These are phyloP conservation scores for Bretziella fagacearum DNA, from an alignment of 2,329 filamentous ascomycete genomes.

Conservation along the genomic window DNA sequence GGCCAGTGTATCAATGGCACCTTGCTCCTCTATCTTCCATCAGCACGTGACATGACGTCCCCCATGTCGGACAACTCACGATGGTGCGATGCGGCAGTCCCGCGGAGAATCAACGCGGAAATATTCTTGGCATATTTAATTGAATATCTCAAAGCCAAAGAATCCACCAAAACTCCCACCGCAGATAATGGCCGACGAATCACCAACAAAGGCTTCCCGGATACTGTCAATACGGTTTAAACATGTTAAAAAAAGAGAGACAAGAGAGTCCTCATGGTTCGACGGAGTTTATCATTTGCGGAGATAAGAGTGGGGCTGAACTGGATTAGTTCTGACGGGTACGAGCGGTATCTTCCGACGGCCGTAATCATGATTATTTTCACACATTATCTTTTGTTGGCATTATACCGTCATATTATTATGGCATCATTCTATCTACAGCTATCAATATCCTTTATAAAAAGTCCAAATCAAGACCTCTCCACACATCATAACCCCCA, in stretches of 20 bases:
- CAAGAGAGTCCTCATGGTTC: conserved; percentile 22
- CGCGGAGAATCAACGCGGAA: conserved; percentile 22
- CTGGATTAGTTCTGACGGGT: too few species aligned
- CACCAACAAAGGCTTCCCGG: conserved; percentile 19
- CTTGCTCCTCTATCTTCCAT: conserved; percentile 20
- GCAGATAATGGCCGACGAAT: conserved; percentile 20
- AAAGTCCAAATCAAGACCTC: conserved; percentile 3
- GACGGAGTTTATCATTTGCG: too few species aligned
- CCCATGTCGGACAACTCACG: conserved; percentile 6
- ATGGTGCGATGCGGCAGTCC: conserved; percentile 25
- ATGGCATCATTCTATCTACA: neutral
- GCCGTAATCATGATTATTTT: too few species aligned
- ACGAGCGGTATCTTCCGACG: too few species aligned
- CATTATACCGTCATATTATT: neutral
- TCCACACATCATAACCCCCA: neutral
- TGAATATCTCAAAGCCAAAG: conserved; percentile 24
- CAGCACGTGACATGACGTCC: neutral
- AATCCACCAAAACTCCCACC: conserved; percentile 27
- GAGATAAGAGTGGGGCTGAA: too few species aligned
- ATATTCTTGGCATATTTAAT: conserved; percentile 22
- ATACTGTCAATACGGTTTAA: conserved; percentile 23
- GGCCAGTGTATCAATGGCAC: conserved; percentile 21
- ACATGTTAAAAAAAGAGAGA: conserved; percentile 24
- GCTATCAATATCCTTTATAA: neutral
- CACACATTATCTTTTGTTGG: too few species aligned